Base-by-base conservation (phyloP, 805 yeast genomes). In the Tetrapisispora arboricola region DNA sequence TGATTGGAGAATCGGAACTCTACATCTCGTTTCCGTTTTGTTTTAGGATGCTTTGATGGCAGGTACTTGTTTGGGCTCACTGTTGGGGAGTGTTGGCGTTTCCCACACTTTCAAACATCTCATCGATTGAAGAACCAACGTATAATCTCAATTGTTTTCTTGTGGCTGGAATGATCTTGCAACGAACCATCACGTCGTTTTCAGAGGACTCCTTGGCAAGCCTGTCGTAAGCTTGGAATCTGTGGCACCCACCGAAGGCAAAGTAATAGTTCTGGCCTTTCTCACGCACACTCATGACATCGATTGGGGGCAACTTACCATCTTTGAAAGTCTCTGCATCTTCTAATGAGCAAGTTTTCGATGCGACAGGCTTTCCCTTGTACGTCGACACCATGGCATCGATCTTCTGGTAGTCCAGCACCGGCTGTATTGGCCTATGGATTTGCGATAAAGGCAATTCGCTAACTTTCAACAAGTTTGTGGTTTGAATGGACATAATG, bases 231-330 rank as follows among this genome's bases (percentile, higher is more conserved):
- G 94, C 94, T 58, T 85, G 94, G 49, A 85, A 80, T 46, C 95
- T 62, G 55, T 85, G 95, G 55, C 95, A 85, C 0, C 95, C 95
- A 6, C 95, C 95, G 61, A 85, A 85, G 1, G 88, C 94, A 60
- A 83, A 84, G 54, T 80, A 84, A 57, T 71, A 71, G 28, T 61
- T 68, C 37, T 73, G 62, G 1, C 85, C 90, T 7, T 71, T 57
- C 32, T 80, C 81, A 32, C 79, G 67, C 2, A 84, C 83, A 28
- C 71, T 69, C 46, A 85, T 61, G 0, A 85, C 86, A 58, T 85
- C 95, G 13, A 86, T 71, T 1, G 95, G 90, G 2, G 95, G 95
- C 29, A 84, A 61, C 48, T 80, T 81, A 2, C 87, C 87, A 8
- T 58, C 51, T 25, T 60, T 32, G 10, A 48, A 58, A 1, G 49